These are phyloP conservation scores for Paecilomyces formosus DNA, from an alignment of 2,329 filamentous ascomycete genomes.

Conservation along the genomic window DNA sequence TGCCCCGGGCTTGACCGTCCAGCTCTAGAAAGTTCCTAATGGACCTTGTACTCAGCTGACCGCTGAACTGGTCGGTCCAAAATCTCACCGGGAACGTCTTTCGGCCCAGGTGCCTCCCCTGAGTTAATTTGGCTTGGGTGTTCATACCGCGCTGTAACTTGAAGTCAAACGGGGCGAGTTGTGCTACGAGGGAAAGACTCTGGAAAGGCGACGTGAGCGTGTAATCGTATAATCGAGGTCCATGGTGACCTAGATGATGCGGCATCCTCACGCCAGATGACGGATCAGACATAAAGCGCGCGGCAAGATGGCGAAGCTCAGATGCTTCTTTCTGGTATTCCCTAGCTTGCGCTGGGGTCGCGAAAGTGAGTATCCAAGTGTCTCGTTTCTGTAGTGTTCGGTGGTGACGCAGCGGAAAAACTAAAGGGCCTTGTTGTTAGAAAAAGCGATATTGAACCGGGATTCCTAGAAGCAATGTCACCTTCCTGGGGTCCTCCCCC, in stretches of 20 bases:
- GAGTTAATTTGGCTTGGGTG: constrained; percentile 6
- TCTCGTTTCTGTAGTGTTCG: constrained; percentile 8
- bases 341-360: constrained; percentile 10
- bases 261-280: neutral
- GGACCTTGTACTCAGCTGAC: constrained; percentile 1
- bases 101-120: neutral
- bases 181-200: constrained; percentile 6
- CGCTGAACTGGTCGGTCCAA: constrained; percentile 6
- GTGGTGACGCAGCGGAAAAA: constrained; percentile 12
- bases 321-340: constrained; percentile 12
- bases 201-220: constrained; percentile 12
- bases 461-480: neutral
- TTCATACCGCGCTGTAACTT: constrained; percentile 8
- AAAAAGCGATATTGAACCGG: neutral
- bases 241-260: neutral
- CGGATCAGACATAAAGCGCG: constrained; percentile 4
- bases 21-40: constrained; percentile 7
- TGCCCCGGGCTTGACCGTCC: constrained; percentile 9
- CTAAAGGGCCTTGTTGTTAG: constrained; percentile 1
- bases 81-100: constrained; percentile 10
- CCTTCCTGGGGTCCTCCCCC: constrained; percentile 11
- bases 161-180: constrained; percentile 9
- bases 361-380: constrained; percentile 14
- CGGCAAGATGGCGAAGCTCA: constrained; percentile 7
- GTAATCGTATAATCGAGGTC: constrained; percentile 7